phyloP scores from a whole-genome alignment of 345 rosid genomes.

The Pelargonium nanum region DNA sequence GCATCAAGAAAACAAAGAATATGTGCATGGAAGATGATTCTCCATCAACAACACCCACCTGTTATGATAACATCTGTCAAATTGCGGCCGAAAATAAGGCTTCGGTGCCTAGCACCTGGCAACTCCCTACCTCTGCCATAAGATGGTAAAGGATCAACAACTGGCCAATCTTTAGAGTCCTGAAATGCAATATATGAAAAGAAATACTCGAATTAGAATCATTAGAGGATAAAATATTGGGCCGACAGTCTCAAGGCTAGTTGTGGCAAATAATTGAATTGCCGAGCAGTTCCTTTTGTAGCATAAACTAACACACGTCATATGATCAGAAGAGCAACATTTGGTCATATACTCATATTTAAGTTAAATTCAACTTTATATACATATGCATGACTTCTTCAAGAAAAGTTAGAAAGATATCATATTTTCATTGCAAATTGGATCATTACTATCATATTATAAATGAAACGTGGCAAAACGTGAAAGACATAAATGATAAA shows the following conservation, averaged over 20 bases:
- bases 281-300: too few species aligned
- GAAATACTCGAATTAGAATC: too few species aligned
- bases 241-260: neutral
- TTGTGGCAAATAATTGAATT: too few species aligned
- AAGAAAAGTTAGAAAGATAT: too few species aligned
- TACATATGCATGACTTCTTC: neutral
- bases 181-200: conserved; percentile 21
- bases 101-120: conserved; percentile 77
- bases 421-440: neutral
- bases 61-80: conserved; percentile 86
- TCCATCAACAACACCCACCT: conserved; percentile 36
- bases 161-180: conserved; percentile 81
- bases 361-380: neutral
- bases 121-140: conserved; percentile 94
- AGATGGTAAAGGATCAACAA: conserved; percentile 89
- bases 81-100: conserved; percentile 84
- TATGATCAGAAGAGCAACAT: neutral
- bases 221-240: neutral
- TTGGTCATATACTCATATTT: too few species aligned
- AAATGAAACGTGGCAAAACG: neutral
- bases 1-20: conserved; percentile 12
- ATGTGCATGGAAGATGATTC: neutral
- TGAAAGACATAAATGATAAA: neutral
- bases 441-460: neutral
- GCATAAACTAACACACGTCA: neutral